Conservation (phyloP, 106 monocot species). For the Apostasia shenzhenica region DNA sequence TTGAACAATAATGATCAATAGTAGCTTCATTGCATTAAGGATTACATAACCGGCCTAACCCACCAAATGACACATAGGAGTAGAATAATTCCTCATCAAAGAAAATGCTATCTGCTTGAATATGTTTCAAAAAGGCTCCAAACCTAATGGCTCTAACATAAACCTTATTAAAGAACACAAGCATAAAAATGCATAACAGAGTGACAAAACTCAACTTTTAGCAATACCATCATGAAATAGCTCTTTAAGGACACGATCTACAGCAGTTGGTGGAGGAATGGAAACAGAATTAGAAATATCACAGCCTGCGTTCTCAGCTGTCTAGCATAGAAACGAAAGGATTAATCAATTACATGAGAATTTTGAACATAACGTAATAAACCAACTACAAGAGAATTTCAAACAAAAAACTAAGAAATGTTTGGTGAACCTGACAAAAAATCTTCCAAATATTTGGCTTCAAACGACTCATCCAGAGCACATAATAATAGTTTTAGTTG, state of each 20-base stretch:
- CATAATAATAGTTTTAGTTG: slow-evolving; percentile 56
- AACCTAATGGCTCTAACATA: no score
- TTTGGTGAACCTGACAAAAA: slow-evolving; percentile 68
- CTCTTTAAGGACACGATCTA: slow-evolving; percentile 81
- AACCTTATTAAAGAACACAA: no score
- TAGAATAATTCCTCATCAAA: no score
- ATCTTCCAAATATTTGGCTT: slow-evolving; percentile 84
- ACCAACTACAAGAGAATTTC: not conserved
- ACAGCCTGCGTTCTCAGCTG: slow-evolving; percentile 73
- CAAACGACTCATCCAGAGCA: slow-evolving; percentile 60
- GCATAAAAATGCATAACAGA: no score
- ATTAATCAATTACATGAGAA: slow-evolving; percentile 9
- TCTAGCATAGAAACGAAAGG: slow-evolving; percentile 38
- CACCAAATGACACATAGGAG: no score
- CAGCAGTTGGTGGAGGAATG: slow-evolving; percentile 72
- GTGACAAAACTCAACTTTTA: not conserved
- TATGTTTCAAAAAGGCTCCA: no score
- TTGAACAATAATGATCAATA: no score
- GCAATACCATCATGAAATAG: slow-evolving; percentile 77
- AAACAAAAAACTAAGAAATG: not conserved
- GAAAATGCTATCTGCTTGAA: no score
- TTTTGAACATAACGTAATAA: not conserved
- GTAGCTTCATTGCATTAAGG: no score
- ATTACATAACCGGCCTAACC: no score
- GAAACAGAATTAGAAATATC: slow-evolving; percentile 50